Percentiles rank a stretch among this genome's conserved stretches.
These are phyloP conservation scores for Entomortierella beljakovae DNA, from an alignment of 192 early-diverging fungal genomes.

Conservation along the genomic window DNA sequence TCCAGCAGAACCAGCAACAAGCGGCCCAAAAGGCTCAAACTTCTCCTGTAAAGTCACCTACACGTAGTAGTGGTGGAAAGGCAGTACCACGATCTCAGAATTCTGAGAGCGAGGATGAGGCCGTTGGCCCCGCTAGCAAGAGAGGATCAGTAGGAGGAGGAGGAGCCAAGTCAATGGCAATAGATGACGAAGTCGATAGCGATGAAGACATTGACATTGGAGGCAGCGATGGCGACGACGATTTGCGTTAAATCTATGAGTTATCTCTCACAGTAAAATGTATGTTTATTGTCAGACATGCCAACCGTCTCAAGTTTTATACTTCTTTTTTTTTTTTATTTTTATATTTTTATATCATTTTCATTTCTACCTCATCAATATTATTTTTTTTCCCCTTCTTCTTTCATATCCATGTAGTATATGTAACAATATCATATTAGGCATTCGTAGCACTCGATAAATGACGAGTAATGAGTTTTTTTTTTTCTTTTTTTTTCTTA, in stretches of 20 bases:
- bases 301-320: not conserved
- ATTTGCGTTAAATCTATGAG: slow-evolving; percentile 54
- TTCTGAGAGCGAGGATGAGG: slow-evolving; percentile 33
- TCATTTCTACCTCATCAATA: too few species aligned
- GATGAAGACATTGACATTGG: slow-evolving; percentile 69
- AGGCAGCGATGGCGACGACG: slow-evolving; percentile 66
- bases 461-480: not conserved
- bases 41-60: slow-evolving; percentile 1
- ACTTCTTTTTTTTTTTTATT: not conserved
- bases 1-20: slow-evolving; percentile 35
- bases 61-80: slow-evolving; percentile 42
- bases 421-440: slow-evolving; percentile 2
- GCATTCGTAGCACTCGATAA: not conserved
- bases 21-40: slow-evolving; percentile 5
- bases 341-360: not conserved
- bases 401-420: slow-evolving; percentile 8
- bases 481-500: too few species aligned
- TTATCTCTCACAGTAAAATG: not conserved
- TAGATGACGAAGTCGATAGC: slow-evolving; percentile 54
- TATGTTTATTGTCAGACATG: not conserved
- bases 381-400: not conserved
- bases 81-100: slow-evolving; percentile 16
- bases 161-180: slow-evolving; percentile 8
- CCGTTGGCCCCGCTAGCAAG: too few species aligned
- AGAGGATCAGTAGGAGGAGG: not conserved